Evolutionary conservation across 768 basidiomycete genomes (phyloP).

Genomic region (Collybiopsis confluens): DNA sequence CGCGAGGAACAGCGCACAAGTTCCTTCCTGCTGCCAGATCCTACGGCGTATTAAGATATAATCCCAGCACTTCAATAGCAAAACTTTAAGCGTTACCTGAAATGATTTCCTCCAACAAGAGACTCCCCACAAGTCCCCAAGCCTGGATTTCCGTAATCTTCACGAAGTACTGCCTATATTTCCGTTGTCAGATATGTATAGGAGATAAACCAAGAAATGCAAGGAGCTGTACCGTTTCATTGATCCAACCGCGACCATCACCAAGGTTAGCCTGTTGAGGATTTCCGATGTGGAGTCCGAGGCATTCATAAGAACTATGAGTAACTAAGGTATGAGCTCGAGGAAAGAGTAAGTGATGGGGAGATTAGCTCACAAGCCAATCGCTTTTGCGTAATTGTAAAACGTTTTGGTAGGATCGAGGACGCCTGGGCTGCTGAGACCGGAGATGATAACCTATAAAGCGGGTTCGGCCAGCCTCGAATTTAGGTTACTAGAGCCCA

Average conservation of each 20-base stretch:
- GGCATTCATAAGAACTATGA: slow-evolving; percentile 49
- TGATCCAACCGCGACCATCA: slow-evolving; percentile 58
- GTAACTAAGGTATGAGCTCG: neutral
- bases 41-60: too few species aligned
- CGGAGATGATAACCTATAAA: slow-evolving; percentile 57
- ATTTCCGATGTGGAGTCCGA: slow-evolving; percentile 56
- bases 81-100: slow-evolving; percentile 38
- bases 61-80: too few species aligned
- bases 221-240: slow-evolving; percentile 20
- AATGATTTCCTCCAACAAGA: slow-evolving; percentile 64
- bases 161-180: slow-evolving; percentile 60
- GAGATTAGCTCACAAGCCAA: slow-evolving; percentile 42
- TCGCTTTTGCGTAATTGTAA: slow-evolving; percentile 46
- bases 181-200: neutral
- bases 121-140: slow-evolving; percentile 70
- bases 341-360: neutral
- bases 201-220: neutral
- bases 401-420: slow-evolving; percentile 38
- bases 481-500: neutral
- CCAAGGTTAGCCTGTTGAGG: slow-evolving; percentile 63
- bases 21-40: neutral
- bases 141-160: slow-evolving; percentile 61
- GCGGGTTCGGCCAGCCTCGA: slow-evolving; percentile 15
- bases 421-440: slow-evolving; percentile 42
- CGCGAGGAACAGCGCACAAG: slow-evolving; percentile 50